Base-by-base conservation (phyloP, 2,329 filamentous ascomycete species). In the Anthostomella pinea region DNA sequence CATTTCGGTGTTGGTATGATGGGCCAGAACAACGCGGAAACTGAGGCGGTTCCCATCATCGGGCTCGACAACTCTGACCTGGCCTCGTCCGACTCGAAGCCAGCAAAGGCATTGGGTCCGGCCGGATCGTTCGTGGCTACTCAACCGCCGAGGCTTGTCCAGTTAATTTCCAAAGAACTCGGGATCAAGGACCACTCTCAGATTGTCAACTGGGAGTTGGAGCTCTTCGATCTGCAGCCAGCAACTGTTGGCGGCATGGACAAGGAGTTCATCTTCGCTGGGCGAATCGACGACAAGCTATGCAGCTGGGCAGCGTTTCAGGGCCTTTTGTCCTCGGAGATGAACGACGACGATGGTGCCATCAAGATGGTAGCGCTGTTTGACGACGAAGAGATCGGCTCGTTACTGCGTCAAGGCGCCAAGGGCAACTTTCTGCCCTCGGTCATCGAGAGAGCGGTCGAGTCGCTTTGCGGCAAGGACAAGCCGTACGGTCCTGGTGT, bases 331-430 rank as follows among this genome's bases (percentile, higher is more conserved):
- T 80, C 83, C 32, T 79, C 83, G 13, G 69, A 77, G 9, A 66
- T 73, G 24, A 70, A 63, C 49, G 68, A 75, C 1, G 60, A 69
- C 8, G 76, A 83, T 42, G 75, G 81, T n/a, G 77, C 83, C 35
- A 81, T 97, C 64, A 94, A 94, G 66, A 73, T 96, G 37, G 87
- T 93, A 22, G 89, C 85, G n/a, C 82, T 96, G 53, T 97, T 97
- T 57, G 93, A 97, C 58, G 86, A 96, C 55, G 93, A 98, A 64
- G 93, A 98, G 64, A 95, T 98, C 43, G 93, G 93, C 43, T 94
- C 86, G 17, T 73, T 88, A 7, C 79, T 96, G 33, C 85, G 91
- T 38, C 91, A 97, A 67, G 93, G 93, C 43, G 93, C 93, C 5
- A 76, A 78, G 35, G 83, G 87, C 38, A 97, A 96, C 69, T 94